Base-by-base conservation (phyloP, 768 basidiomycete genomes). In the Lentinula raphanica region DNA sequence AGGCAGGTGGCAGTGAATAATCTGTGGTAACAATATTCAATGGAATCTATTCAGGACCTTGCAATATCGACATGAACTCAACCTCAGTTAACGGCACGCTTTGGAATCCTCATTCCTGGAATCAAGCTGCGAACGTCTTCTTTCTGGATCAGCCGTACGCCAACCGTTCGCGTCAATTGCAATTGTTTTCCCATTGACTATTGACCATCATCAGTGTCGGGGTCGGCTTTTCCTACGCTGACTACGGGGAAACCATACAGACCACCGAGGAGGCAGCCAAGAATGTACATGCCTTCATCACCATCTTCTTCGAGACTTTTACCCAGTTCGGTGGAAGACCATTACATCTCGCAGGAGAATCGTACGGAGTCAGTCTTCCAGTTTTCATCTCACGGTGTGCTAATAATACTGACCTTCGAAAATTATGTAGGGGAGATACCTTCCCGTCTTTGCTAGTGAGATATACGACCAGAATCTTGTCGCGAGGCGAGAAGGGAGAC, bases 221-320 rank as follows among this genome's bases (percentile, higher is more conserved):
- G 2, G 87, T 88, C 5, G 88, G 87, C 1, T 90, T 85, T 67
- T 87, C 84, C 1, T 88, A 87, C 58, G 83, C 85, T 2, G 86
- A 89, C 60, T 81, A 78, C 59, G 86, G 84, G 2, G 82, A 89
- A 71, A 82, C 77, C 0, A 75, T 90, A 17, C 83, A 81, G 58
- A 90, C 87, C 0, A 88, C 90, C 0, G 90, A 92, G 69, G 85
- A 85, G n/a, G 91, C 90, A 0, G 87, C 89, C 3, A 81, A 80
- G 60, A 87, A 92, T 64, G 74, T 92, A 38, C 77, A 86, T 49
- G 85, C 89, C 0, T 92, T 92, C 70, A 75, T 92, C 54, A 74
- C 81, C 2, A 86, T 93, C 56, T 91, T 92, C 72, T 89, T 91
- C 63, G 86, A 91, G 62, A 85, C 85, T 0, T 94, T 92, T 73